Evolutionary conservation across 306 rosid genomes (phyloP), one percentile per base, ranked within the genome.

Genomic region (Rosa rugosa): DNA sequence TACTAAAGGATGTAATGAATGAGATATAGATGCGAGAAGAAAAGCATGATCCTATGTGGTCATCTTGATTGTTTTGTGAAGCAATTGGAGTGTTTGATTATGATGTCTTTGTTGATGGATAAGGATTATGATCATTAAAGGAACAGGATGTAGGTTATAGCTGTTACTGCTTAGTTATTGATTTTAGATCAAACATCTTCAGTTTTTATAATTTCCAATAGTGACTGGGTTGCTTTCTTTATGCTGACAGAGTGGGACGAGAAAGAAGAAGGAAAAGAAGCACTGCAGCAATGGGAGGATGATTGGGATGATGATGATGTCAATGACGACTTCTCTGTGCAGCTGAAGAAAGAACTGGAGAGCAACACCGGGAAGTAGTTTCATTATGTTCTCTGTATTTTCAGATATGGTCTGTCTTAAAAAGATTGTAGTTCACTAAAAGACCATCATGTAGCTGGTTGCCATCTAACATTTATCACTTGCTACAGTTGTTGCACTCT

Each of bases 251-350:
- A 83, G 81, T 91, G 94, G 97, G 93, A 85, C 16, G 92, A 80
- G 59, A 87, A 82, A 63, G 96, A 89, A 83, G 97, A 87, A 79
- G 96, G 87, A 11, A 91, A 85, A 71, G 94, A 93, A 76, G 83
- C 85, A 65, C 83, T 83, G 5, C 97, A 88, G 75, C 93, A 92
- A 81, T 90, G 97, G 96, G 96, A 92, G 78, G 96, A 92, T 74
- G 97, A 92, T 75, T 89, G 97, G 97, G 97, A 92, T 72, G 97
- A 91, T 69, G 94, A 93, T 18, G 97, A 93, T 82, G 94, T 93
- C 75, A 89, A 89, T 9, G 98, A 93, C 67, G 97, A 93, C 81
- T 93, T 93, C 82, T 91, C 98, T 71, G 83, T 91, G 80, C 94
- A 93, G 83, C 81, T 91, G 76, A 88, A 84, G 85, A 88, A 85